phyloP scores from a whole-genome alignment of 164 flowering plant genomes.

The Hamamelis virginiana region DNA sequence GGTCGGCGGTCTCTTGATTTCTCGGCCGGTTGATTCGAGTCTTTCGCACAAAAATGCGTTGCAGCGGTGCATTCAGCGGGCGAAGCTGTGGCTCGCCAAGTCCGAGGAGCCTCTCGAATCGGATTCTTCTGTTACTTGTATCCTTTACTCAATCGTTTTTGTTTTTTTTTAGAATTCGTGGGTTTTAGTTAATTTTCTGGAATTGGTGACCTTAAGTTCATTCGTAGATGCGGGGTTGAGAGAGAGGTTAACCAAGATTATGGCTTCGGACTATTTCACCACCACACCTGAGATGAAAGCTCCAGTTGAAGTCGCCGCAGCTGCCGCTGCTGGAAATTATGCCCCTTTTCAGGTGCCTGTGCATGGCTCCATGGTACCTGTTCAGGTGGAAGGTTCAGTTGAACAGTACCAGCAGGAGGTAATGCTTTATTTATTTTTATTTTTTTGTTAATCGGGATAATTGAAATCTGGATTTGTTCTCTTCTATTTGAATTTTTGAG shows the following conservation, averaged over 20 bases:
- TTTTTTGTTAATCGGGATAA: background rate
- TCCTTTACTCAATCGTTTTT: background rate
- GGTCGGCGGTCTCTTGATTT: conserved; percentile 57
- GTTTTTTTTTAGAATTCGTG: too few species aligned
- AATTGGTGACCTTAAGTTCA: background rate
- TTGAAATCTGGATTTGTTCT: background rate
- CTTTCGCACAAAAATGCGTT: conserved; percentile 83
- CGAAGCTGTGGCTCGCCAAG: conserved; percentile 73
- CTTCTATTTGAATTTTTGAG: background rate
- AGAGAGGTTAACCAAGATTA: conserved; percentile 69
- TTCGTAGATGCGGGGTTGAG: conserved; percentile 76
- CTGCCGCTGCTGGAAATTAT: conserved; percentile 72
- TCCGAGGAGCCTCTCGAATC: conserved; percentile 62
- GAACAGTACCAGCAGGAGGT: conserved; percentile 54
- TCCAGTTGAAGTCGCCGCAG: conserved; percentile 74
- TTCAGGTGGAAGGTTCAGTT: conserved; percentile 40
- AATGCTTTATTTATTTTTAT: conserved; percentile 9
- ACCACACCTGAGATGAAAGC: conserved; percentile 83
- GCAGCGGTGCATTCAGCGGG: conserved; percentile 70
- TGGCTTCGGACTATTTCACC: conserved; percentile 81
- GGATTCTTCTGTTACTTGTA: conserved; percentile 64
- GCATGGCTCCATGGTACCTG: conserved; percentile 26
- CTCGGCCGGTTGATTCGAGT: conserved; percentile 68
- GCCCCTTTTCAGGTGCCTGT: conserved; percentile 55
- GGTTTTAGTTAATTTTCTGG: background rate